Evolutionary conservation across 495 filamentous ascomycete species (phyloP).

Genomic region (Lepidopterella palustris): DNA sequence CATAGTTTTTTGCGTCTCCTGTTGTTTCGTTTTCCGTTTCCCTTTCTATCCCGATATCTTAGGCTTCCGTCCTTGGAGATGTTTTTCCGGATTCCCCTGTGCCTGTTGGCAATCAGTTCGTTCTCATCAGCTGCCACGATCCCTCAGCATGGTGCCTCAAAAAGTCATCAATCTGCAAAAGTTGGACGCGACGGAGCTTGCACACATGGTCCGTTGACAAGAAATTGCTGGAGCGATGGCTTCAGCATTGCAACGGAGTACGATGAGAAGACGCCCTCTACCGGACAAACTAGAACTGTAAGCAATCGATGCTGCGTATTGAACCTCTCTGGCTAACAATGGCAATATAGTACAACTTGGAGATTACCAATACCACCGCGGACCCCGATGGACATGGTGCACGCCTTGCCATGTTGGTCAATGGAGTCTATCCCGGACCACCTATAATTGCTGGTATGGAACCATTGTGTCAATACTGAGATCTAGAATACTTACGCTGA

Average conservation of each 20-base stretch:
- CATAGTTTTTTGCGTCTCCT: not conserved
- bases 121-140: slow-evolving; percentile 12
- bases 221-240: slow-evolving; percentile 29
- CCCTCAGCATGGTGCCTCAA: slow-evolving; percentile 1
- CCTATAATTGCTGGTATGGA: slow-evolving; percentile 21
- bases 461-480: not conserved
- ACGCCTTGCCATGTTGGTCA: slow-evolving; percentile 25
- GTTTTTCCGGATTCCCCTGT: slow-evolving; percentile 8
- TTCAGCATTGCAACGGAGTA: slow-evolving; percentile 31
- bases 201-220: slow-evolving; percentile 24
- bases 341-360: slow-evolving; percentile 14
- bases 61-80: not conserved
- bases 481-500: not conserved
- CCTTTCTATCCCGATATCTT: not conserved
- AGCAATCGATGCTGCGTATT: not conserved
- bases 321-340: not conserved
- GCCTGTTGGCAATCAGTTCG: slow-evolving; percentile 14
- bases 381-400: slow-evolving; percentile 25
- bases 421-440: slow-evolving; percentile 35
- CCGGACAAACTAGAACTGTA: slow-evolving; percentile 24
- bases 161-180: not conserved
- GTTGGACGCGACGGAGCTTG: slow-evolving; percentile 21
- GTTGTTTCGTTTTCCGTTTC: not conserved
- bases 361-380: slow-evolving; percentile 27
- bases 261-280: slow-evolving; percentile 27